phyloP scores from a whole-genome alignment of 2,329 filamentous ascomycete genomes.

The Ceratocystis alfenasii region DNA sequence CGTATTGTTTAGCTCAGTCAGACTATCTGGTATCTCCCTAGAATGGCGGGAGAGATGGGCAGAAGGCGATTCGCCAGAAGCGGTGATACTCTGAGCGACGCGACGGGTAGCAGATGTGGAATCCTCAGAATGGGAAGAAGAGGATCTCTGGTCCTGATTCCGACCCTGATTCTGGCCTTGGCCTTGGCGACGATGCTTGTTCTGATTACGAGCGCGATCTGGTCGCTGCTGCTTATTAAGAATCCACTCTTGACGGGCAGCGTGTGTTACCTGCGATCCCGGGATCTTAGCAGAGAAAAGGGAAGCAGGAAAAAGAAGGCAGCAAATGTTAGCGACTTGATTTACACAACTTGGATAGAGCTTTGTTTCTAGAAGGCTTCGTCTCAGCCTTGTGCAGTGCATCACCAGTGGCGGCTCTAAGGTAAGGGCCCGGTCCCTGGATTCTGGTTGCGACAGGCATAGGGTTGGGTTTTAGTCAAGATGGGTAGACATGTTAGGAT shows the following conservation, averaged over 20 bases:
- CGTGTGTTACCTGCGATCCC: constrained; percentile 1
- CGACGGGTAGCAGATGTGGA: background rate
- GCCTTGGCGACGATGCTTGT: constrained; percentile 3
- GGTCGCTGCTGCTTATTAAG: constrained; percentile 2
- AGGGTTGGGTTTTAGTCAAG: background rate
- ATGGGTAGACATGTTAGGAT: background rate
- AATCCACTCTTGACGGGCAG: constrained; percentile 16
- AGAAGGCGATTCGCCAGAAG: background rate
- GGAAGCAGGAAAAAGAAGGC: background rate
- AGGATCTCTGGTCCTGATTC: background rate
- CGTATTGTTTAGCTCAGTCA: background rate
- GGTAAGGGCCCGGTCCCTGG: constrained; percentile 2
- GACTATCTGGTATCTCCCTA: background rate
- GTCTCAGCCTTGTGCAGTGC: constrained; percentile 10
- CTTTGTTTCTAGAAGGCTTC: background rate
- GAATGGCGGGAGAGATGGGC: background rate
- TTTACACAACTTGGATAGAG: background rate
- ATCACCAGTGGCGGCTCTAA: background rate
- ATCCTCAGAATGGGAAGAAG: background rate
- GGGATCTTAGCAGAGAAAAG: constrained; percentile 2
- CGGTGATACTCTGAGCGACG: background rate
- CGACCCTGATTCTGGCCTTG: background rate
- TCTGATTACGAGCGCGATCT: constrained; percentile 9
- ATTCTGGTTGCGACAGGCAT: constrained; percentile 15
- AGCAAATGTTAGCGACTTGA: background rate